Percentiles rank a stretch among this genome's conserved stretches.
These are phyloP conservation scores for Bacidia gigantensis DNA, from an alignment of 495 filamentous ascomycete genomes.

Conservation along the genomic window DNA sequence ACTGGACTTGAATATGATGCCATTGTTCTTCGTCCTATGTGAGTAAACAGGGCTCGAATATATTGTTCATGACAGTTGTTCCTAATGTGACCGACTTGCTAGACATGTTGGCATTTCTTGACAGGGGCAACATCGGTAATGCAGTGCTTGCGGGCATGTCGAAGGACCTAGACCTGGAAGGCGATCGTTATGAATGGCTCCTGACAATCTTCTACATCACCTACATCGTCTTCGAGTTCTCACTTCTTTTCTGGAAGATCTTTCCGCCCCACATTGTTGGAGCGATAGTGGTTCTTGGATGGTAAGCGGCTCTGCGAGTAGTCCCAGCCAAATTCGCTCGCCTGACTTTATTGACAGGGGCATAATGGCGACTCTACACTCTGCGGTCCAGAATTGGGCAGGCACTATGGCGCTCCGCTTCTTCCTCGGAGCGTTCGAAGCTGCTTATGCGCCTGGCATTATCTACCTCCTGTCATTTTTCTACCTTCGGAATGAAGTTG, in stretches of 20 bases:
- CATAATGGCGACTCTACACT: conserved; percentile 31
- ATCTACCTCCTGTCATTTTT: conserved; percentile 52
- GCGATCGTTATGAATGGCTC: conserved; percentile 37
- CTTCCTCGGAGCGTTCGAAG: conserved; percentile 44
- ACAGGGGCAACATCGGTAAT: conserved; percentile 32
- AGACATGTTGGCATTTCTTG: conserved; percentile 32
- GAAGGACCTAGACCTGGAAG: conserved; percentile 4
- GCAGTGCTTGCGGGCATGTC: conserved; percentile 28
- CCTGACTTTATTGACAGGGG: conserved; percentile 19
- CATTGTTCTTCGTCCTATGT: conserved; percentile 24
- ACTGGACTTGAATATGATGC: conserved; percentile 24
- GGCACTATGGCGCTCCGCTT: conserved; percentile 38
- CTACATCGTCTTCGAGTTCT: conserved; percentile 23
- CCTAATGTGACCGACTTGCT: conserved; percentile 17
- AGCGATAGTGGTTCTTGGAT: conserved; percentile 10
- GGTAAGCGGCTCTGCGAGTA: background rate
- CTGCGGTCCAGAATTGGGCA: conserved; percentile 33
- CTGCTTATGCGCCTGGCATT: conserved; percentile 40
- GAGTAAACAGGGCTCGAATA: background rate
- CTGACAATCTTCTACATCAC: conserved; percentile 49
- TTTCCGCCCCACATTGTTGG: conserved; percentile 10
- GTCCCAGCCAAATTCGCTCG: background rate
- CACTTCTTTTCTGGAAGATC: conserved; percentile 4
- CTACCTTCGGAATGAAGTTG: conserved; percentile 49
- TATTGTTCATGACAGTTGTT: background rate